A percentile compares a stretch with the other conserved stretches of the same genome.
Conservation (phyloP, 2,329 filamentous ascomycete genomes). For the Trichoderma sp. region DNA sequence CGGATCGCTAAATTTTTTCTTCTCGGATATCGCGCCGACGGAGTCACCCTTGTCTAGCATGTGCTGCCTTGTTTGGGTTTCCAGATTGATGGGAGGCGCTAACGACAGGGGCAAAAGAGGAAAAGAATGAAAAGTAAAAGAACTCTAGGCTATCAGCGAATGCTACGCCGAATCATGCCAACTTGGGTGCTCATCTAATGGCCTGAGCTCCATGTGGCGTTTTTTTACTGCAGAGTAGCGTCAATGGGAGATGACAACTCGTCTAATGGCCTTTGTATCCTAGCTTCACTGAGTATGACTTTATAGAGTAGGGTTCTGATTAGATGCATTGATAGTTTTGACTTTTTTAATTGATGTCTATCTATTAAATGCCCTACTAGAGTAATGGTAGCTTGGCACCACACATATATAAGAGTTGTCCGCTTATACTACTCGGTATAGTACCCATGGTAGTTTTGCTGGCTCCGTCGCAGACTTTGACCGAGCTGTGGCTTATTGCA, state of each 20-base stretch:
- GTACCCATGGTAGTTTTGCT: not conserved
- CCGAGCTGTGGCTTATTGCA: not conserved
- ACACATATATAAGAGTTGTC: too few species aligned
- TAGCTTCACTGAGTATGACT: not conserved
- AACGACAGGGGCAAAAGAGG: not conserved
- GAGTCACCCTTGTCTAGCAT: not conserved
- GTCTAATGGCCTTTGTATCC: too few species aligned
- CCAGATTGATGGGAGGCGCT: not conserved
- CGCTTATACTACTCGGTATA: not conserved
- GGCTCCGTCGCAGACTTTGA: not conserved
- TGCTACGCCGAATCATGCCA: not conserved
- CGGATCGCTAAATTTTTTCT: slow-evolving; percentile 6
- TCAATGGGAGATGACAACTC: not conserved
- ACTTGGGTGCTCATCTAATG: not conserved
- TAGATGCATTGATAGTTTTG: not conserved
- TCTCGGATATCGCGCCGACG: not conserved
- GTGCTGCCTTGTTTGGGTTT: not conserved
- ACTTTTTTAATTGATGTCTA: not conserved
- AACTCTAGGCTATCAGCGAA: not conserved
- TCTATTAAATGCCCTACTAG: not conserved
- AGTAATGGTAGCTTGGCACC: not conserved
- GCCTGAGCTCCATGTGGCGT: not conserved
- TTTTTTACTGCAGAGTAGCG: not conserved
- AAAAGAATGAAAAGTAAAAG: not conserved
- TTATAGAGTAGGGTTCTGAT: not conserved